Conservation (phyloP, 1,284 basidiomycete species). For the Blastosporella zonata region DNA sequence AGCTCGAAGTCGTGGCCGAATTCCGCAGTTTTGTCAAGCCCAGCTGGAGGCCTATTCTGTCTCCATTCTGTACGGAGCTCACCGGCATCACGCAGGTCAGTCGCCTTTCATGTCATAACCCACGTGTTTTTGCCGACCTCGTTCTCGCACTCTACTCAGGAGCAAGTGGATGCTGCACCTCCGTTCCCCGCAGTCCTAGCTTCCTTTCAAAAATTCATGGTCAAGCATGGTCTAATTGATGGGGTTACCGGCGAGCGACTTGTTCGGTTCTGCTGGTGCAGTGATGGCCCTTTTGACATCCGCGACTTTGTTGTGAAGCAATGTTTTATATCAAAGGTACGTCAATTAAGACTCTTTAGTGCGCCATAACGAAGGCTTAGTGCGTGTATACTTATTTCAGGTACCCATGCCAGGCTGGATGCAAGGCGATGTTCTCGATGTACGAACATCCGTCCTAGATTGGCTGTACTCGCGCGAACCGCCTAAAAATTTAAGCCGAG, state of each 20-base stretch:
- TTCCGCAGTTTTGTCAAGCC: constrained; percentile 90
- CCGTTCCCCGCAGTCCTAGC: constrained; percentile 70
- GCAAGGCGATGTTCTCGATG: constrained; percentile 66
- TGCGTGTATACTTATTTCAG: constrained; percentile 35
- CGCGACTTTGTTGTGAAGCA: constrained; percentile 86
- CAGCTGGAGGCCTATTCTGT: constrained; percentile 79
- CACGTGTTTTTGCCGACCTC: background rate
- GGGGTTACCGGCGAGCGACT: constrained; percentile 50
- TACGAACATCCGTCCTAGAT: constrained; percentile 55
- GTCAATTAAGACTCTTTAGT: constrained; percentile 20
- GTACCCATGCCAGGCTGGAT: constrained; percentile 69
- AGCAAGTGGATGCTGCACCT: constrained; percentile 78
- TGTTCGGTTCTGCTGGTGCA: constrained; percentile 71
- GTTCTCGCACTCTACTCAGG: constrained; percentile 38
- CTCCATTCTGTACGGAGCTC: constrained; percentile 80
- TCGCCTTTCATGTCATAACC: constrained; percentile 15
- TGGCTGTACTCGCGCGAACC: constrained; percentile 33
- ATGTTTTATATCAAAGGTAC: constrained; percentile 78
- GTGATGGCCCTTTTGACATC: constrained; percentile 80
- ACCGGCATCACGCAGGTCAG: constrained; percentile 91
- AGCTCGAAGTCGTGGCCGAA: constrained; percentile 69
- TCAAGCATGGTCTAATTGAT: constrained; percentile 63
- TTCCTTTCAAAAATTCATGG: constrained; percentile 67
- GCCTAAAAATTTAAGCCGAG: constrained; percentile 22
- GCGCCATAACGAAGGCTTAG: constrained; percentile 6